These are phyloP conservation scores for Russula sp. DNA, from an alignment of 768 basidiomycete genomes.

Conservation along the genomic window DNA sequence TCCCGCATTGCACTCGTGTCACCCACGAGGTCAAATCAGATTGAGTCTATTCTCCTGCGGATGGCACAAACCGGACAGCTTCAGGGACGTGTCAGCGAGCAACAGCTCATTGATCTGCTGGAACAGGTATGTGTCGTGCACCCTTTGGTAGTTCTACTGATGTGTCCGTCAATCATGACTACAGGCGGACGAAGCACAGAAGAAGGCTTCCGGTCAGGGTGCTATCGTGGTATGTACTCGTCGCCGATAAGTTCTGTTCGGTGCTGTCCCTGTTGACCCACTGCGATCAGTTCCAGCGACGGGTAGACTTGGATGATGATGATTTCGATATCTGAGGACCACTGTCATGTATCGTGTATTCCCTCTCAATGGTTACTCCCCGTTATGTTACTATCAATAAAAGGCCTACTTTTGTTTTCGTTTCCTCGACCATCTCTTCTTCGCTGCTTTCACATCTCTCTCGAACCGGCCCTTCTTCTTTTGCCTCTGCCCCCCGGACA, in stretches of 20 bases:
- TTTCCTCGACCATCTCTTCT: conserved; percentile 24
- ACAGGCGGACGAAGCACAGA: conserved; percentile 40
- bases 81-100: conserved; percentile 66
- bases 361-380: not conserved
- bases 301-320: conserved; percentile 25
- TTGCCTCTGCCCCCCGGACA: conserved; percentile 28
- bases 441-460: conserved; percentile 34
- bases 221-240: conserved; percentile 33
- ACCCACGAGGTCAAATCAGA: conserved; percentile 70
- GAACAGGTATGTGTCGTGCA: conserved; percentile 59
- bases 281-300: conserved; percentile 22
- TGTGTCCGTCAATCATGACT: not conserved
- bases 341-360: not conserved
- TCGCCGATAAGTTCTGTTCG: not conserved
- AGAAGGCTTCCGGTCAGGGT: conserved; percentile 31
- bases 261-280: not conserved
- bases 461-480: conserved; percentile 39
- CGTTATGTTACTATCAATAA: not conserved
- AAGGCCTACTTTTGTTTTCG: conserved; percentile 13
- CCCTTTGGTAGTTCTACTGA: not conserved
- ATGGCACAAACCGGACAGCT: conserved; percentile 85
- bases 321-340: conserved; percentile 27
- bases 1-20: conserved; percentile 84
- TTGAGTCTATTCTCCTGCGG: conserved; percentile 67
- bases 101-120: conserved; percentile 75